A percentile compares a stretch with the other conserved stretches of the same genome.
Conservation (phyloP, 179 eudicot genomes). For the Carnegiea gigantea region DNA sequence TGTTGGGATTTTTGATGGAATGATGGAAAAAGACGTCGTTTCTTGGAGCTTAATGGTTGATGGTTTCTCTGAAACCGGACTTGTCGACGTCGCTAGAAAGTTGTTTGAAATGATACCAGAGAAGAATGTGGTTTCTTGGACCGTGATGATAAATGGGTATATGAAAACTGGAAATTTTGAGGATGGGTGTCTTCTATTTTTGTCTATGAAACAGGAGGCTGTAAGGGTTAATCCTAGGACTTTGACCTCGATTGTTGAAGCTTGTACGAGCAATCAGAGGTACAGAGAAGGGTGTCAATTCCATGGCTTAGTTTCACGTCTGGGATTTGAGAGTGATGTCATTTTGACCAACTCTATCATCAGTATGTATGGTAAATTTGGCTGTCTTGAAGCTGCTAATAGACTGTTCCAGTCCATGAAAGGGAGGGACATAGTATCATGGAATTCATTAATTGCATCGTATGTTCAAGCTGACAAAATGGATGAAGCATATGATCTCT, state of each 20-base stretch:
- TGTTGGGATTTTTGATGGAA: slow-evolving; percentile 39
- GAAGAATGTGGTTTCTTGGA: slow-evolving; percentile 65
- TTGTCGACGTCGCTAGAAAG: slow-evolving; percentile 43
- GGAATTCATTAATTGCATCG: slow-evolving; percentile 56
- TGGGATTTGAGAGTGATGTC: slow-evolving; percentile 58
- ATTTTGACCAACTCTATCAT: slow-evolving; percentile 59
- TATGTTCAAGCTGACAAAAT: slow-evolving; percentile 43
- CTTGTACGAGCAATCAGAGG: slow-evolving; percentile 51
- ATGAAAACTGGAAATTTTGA: slow-evolving; percentile 38
- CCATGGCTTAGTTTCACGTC: slow-evolving; percentile 45
- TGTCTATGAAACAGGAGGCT: slow-evolving; percentile 47
- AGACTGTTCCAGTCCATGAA: slow-evolving; percentile 39
- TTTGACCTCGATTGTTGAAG: slow-evolving; percentile 52
- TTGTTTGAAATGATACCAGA: slow-evolving; percentile 49
- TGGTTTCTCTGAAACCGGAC: slow-evolving; percentile 57
- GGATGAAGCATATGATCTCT: slow-evolving; percentile 50
- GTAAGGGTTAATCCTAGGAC: slow-evolving; percentile 40
- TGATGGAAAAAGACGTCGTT: slow-evolving; percentile 60
- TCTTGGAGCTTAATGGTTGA: slow-evolving; percentile 80
- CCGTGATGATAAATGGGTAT: slow-evolving; percentile 62
- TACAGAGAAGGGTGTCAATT: slow-evolving; percentile 55
- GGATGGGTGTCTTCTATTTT: slow-evolving; percentile 56
- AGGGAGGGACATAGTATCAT: slow-evolving; percentile 51
- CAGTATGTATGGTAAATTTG: slow-evolving; percentile 59
- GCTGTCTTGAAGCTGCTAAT: slow-evolving; percentile 46